Conservation (phyloP, 2,329 filamentous ascomycete genomes). For the Sclerotinia glacialis region DNA sequence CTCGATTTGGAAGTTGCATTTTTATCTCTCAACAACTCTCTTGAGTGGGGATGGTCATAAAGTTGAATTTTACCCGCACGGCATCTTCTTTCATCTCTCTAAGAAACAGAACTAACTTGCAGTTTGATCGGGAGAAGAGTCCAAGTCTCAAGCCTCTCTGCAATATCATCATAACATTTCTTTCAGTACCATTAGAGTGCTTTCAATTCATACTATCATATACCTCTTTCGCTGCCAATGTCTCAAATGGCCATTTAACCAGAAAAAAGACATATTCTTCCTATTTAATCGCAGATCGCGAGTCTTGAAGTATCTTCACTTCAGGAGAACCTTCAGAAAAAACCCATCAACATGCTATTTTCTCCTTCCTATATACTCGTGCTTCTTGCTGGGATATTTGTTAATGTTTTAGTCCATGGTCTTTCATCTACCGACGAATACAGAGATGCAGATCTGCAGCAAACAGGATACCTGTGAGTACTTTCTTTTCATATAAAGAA, state of each 20-base stretch:
- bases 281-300: not conserved
- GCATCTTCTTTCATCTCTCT: not conserved
- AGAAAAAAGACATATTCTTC: not conserved
- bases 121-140: not conserved
- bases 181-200: too few relatives aligned
- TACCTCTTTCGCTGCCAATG: not conserved
- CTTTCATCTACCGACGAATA: conserved; percentile 16
- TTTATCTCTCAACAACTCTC: not conserved
- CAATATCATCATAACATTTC: not conserved
- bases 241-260: not conserved
- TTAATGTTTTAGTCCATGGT: not conserved
- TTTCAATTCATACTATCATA: not conserved
- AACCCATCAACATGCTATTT: not conserved
- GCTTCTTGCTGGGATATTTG: not conserved
- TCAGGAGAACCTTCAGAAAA: not conserved
- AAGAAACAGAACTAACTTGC: not conserved
- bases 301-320: not conserved
- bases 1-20: not conserved
- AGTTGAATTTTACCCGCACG: too few relatives aligned
- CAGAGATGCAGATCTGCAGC: conserved; percentile 17
- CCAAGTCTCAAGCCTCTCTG: not conserved
- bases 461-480: conserved; percentile 15
- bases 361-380: not conserved
- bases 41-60: not conserved
- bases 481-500: not conserved